Percentiles rank a stretch among this genome's conserved stretches.
Evolutionary conservation across 1,139 yeast genomes (phyloP).

Genomic region (Kodamaea alishanica): DNA sequence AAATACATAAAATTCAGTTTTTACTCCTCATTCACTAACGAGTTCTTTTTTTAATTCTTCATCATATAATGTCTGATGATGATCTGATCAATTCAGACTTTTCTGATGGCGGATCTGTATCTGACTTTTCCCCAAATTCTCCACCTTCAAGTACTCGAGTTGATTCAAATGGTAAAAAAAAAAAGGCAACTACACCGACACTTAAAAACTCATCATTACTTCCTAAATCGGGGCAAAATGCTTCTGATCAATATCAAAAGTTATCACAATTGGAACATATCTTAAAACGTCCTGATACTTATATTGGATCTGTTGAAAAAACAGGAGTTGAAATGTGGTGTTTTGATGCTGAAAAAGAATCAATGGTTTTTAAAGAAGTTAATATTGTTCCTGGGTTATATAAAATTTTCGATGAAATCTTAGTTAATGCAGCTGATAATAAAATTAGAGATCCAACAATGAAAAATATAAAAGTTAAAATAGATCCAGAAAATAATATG

Average conservation of each 20-base stretch:
- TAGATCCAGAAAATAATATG: conserved; percentile 68
- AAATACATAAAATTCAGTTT: not conserved
- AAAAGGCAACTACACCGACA: not conserved
- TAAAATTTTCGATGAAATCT: conserved; percentile 94
- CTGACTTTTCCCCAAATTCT: conserved; percentile 6
- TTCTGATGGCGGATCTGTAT: conserved; percentile 7
- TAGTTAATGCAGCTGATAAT: conserved; percentile 98
- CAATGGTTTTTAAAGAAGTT: conserved; percentile 70
- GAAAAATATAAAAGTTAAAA: conserved; percentile 78
- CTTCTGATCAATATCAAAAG: conserved; percentile 85
- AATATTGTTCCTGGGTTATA: conserved; percentile 91
- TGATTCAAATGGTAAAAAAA: not conserved
- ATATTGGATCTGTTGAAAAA: conserved; percentile 90
- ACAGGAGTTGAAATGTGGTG: conserved; percentile 85
- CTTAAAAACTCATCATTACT: too few species aligned
- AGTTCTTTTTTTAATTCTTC: not conserved
- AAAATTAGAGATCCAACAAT: conserved; percentile 91
- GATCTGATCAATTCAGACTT: conserved; percentile 6
- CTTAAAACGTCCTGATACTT: conserved; percentile 94
- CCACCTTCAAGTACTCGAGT: conserved; percentile 3
- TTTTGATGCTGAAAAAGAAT: conserved; percentile 62
- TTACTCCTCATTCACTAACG: too few species aligned
- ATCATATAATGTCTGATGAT: conserved; percentile 6
- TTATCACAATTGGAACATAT: conserved; percentile 95
- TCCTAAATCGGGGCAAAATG: conserved; percentile 20